phyloP scores from a whole-genome alignment of 352 stramenopile genomes.

The Phytophthora chlamydospora region DNA sequence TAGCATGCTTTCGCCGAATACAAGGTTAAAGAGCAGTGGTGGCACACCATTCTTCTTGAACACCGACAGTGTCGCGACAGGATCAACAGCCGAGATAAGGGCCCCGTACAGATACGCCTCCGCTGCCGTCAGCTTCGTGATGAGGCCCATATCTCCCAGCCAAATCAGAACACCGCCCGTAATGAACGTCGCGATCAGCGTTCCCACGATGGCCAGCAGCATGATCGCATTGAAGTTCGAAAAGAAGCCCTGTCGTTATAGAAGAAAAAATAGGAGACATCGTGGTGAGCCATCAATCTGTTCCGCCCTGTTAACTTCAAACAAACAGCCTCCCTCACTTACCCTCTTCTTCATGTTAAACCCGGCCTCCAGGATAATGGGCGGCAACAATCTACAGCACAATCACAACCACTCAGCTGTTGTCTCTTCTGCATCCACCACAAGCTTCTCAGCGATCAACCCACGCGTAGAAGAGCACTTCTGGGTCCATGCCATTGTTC shows the following conservation, averaged over 20 bases:
- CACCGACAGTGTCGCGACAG: constrained; percentile 92
- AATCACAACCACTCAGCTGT: constrained; percentile 4
- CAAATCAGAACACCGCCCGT: constrained; percentile 78
- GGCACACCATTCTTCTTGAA: constrained; percentile 92
- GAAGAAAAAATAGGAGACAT: constrained; percentile 10
- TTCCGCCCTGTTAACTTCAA: neutral
- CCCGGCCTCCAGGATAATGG: constrained; percentile 86
- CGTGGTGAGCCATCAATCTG: constrained; percentile 10
- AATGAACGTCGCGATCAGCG: constrained; percentile 81
- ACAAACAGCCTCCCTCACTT: constrained; percentile 16
- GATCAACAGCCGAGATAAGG: constrained; percentile 94
- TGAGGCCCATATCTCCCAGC: constrained; percentile 69
- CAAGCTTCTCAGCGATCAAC: constrained; percentile 11
- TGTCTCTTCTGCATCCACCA: neutral
- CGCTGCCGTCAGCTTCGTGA: constrained; percentile 84
- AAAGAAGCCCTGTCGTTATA: constrained; percentile 72
- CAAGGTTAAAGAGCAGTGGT: constrained; percentile 94
- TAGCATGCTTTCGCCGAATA: constrained; percentile 96
- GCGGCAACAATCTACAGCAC: constrained; percentile 55
- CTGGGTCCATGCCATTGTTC: constrained; percentile 81
- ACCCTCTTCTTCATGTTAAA: constrained; percentile 91
- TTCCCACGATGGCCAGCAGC: constrained; percentile 80
- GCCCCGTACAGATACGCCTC: constrained; percentile 93
- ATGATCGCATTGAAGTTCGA: constrained; percentile 90
- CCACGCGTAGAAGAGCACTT: constrained; percentile 87